Conservation (phyloP, 768 basidiomycete species). For the Tylopilus intermedius region DNA sequence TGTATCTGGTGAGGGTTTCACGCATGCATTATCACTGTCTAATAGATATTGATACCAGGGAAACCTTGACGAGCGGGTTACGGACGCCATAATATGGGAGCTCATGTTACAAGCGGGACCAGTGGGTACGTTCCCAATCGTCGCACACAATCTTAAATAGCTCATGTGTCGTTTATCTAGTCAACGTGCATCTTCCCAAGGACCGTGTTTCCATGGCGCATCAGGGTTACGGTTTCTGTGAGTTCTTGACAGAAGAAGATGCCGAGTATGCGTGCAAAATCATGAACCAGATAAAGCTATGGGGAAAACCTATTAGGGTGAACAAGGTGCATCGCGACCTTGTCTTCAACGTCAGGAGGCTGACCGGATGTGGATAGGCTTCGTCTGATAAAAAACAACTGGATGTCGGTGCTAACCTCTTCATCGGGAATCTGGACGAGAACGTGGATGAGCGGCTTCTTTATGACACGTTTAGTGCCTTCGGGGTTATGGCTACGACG, state of each 20-base stretch:
- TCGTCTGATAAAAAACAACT: constrained; percentile 98
- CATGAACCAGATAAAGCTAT: constrained; percentile 99
- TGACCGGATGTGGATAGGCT: constrained; percentile 50
- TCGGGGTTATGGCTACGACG: constrained; percentile 87
- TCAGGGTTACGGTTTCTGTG: constrained; percentile 99
- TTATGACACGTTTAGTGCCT: constrained; percentile 94
- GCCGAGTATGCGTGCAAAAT: constrained; percentile 99
- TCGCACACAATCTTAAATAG: neutral
- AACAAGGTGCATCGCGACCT: constrained; percentile 74
- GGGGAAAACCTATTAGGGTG: constrained; percentile 97
- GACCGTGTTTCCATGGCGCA: constrained; percentile 98
- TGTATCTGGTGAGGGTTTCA: constrained; percentile 60
- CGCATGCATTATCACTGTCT: neutral
- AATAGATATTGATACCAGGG: constrained; percentile 48
- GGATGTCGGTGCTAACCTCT: constrained; percentile 96
- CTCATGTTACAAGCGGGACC: constrained; percentile 99
- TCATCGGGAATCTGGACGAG: constrained; percentile 93
- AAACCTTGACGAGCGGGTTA: constrained; percentile 92
- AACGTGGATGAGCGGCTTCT: constrained; percentile 90
- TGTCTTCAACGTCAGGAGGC: neutral
- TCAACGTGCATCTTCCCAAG: constrained; percentile 97
- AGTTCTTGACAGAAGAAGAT: constrained; percentile 98
- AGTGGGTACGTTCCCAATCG: constrained; percentile 62
- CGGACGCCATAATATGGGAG: constrained; percentile 95
- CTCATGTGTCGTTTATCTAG: constrained; percentile 36